phyloP scores from a whole-genome alignment of 192 early-diverging fungal species.

The Podila horticola region DNA sequence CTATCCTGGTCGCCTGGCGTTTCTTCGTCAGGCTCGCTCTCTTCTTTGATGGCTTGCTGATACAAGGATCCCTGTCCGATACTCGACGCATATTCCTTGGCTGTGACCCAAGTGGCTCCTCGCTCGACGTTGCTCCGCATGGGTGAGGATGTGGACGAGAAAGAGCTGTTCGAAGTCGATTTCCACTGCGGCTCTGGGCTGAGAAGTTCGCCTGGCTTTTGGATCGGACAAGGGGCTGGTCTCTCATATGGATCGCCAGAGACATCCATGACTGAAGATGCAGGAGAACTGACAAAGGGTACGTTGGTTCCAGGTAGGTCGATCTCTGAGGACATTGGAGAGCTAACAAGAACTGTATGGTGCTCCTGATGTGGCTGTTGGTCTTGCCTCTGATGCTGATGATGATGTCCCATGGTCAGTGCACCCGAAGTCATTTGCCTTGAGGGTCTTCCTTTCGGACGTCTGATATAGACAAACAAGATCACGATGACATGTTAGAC shows the following conservation, averaged over 20 bases:
- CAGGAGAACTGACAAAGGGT: conserved; percentile 30
- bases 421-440: conserved; percentile 40
- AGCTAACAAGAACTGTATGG: conserved; percentile 30
- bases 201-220: conserved; percentile 11
- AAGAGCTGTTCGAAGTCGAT: conserved; percentile 8
- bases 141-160: conserved; percentile 10
- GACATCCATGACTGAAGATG: conserved; percentile 15
- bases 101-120: conserved; percentile 30
- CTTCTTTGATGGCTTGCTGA: conserved; percentile 18
- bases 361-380: conserved; percentile 1
- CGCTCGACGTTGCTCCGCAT: conserved; percentile 13
- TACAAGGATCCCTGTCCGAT: conserved; percentile 7
- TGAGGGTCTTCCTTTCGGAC: neutral
- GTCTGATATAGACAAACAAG: neutral
- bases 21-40: conserved; percentile 17
- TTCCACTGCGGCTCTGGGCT: conserved; percentile 18
- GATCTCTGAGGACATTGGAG: conserved; percentile 38
- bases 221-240: conserved; percentile 19
- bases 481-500: neutral
- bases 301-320: conserved; percentile 19
- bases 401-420: conserved; percentile 7
- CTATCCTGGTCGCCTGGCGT: neutral
- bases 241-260: conserved; percentile 4
- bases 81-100: conserved; percentile 27
- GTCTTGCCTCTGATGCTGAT: neutral